Evolutionary conservation across 345 rosid species (phyloP).

Genomic region (Aquilaria sinensis): DNA sequence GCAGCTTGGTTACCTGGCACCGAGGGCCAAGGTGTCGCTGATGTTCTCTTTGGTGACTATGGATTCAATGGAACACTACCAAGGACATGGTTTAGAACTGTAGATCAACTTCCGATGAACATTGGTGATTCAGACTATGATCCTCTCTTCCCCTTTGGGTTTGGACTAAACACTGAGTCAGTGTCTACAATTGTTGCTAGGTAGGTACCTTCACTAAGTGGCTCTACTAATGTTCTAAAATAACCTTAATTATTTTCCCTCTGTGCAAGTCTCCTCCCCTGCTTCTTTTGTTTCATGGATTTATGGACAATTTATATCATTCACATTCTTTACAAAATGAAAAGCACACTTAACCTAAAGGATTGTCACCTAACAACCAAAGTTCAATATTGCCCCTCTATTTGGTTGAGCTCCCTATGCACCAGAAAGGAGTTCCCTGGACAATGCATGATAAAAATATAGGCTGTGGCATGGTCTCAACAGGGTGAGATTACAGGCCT

Average conservation of each 20-base stretch:
- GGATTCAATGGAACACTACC: slow-evolving; percentile 89
- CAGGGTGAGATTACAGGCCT: too few relatives aligned
- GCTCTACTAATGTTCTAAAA: background rate
- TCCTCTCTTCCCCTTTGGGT: slow-evolving; percentile 76
- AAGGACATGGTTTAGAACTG: slow-evolving; percentile 79
- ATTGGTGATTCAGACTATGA: slow-evolving; percentile 71
- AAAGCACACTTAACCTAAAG: too few relatives aligned
- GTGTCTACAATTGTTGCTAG: slow-evolving; percentile 49
- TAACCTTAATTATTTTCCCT: background rate
- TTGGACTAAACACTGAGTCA: slow-evolving; percentile 75
- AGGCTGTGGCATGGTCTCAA: too few relatives aligned
- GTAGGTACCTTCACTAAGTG: slow-evolving; percentile 21
- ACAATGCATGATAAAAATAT: too few relatives aligned
- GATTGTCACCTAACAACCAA: too few relatives aligned
- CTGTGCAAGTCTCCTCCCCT: background rate
- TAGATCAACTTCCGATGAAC: slow-evolving; percentile 92
- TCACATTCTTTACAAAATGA: background rate
- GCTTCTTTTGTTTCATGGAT: background rate
- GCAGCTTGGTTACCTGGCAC: slow-evolving; percentile 97
- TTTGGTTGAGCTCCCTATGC: too few relatives aligned
- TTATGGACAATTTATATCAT: background rate
- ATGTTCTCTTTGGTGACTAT: slow-evolving; percentile 76
- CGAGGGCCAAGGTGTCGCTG: slow-evolving; percentile 91
- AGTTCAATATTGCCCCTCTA: too few relatives aligned
- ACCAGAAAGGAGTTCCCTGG: too few relatives aligned